Evolutionary conservation across 345 rosid genomes (phyloP), one percentile per base, ranked within the genome.

Genomic region (Bruguiera sexangula): DNA sequence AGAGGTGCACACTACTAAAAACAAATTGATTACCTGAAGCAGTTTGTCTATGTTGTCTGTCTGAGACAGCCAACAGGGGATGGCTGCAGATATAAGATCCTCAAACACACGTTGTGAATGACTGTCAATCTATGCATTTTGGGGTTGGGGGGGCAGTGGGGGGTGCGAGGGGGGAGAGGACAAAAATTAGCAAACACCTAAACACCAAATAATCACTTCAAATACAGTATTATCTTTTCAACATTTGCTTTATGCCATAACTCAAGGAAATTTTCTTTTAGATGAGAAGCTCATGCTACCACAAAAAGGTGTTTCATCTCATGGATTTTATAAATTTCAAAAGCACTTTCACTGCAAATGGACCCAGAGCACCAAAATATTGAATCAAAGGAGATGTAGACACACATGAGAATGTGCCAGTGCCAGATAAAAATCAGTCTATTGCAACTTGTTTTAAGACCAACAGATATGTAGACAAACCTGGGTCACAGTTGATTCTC

Each of bases 31-130:
- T 79, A 95, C 99, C 98, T 86, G 84, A 69, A 95, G 88, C 71
- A 92, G 65, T 75, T 85, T 75, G 61, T 90, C 91, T 46, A 75
- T 66, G 54, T 85, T 68, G 29, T 79, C 76, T 20, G 82, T 78
- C 83, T 89, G 83, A 29, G 86, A 85, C 63, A 90, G 83, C 99
- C 98, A 95, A 70, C 81, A 84, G 15, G 98, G 99, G 63, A 95
- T 81, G 69, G 89, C 78, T 6, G 91, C 81, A 62, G 99, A 86
- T 76, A 92, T 75, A 79, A 95, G 86, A 66, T 78, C 87, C 81
- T 95, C 99, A 67, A 86, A 87, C 60, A 87, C 89, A 65, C 60
- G 79, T 65, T 84, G 86, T 6, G 98, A 92, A 78, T 86, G 82
- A 73, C 86, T 84, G 78, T 92, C 97, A 77, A 80, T 82, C 99